These are phyloP conservation scores for Jaminaea rosea DNA, from an alignment of 1,284 basidiomycete genomes.

Conservation along the genomic window DNA sequence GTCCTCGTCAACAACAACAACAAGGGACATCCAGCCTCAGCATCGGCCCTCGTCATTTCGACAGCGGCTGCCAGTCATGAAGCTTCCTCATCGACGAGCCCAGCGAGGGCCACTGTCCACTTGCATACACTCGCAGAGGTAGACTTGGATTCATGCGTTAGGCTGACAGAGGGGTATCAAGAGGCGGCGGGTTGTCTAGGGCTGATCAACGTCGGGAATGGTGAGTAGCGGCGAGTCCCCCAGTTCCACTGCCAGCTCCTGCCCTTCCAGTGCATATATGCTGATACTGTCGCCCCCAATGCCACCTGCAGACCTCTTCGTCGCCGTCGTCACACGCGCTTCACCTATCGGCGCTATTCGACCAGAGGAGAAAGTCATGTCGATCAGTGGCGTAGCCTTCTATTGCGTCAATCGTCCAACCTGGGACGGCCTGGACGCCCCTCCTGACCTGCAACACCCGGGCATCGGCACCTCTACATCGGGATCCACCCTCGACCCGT, in stretches of 20 bases:
- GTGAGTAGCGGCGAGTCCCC: too few relatives aligned
- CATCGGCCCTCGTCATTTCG: conserved; percentile 17
- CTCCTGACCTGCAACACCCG: conserved; percentile 9
- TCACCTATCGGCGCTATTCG: conserved; percentile 26
- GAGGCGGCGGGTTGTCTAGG: conserved; percentile 26
- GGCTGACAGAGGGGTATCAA: conserved; percentile 5
- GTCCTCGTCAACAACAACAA: conserved; percentile 7
- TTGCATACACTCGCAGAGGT: conserved; percentile 8
- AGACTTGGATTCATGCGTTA: background rate
- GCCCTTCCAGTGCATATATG: background rate
- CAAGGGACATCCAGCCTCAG: background rate
- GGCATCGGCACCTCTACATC: conserved; percentile 11
- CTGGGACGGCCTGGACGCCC: conserved; percentile 20
- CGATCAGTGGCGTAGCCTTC: conserved; percentile 35
- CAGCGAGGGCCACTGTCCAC: conserved; percentile 23
- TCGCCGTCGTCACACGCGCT: conserved; percentile 28
- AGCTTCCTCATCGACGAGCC: background rate
- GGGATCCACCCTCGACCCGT: conserved; percentile 13
- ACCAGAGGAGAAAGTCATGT: conserved; percentile 19
- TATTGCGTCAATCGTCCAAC: conserved; percentile 33
- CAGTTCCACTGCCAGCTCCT: too few relatives aligned
- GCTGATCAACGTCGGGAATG: conserved; percentile 34
- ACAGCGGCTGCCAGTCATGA: conserved; percentile 2
- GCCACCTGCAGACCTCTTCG: conserved; percentile 23
- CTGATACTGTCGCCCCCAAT: background rate